phyloP scores from a whole-genome alignment of 345 rosid genomes.

The Punica granatum region DNA sequence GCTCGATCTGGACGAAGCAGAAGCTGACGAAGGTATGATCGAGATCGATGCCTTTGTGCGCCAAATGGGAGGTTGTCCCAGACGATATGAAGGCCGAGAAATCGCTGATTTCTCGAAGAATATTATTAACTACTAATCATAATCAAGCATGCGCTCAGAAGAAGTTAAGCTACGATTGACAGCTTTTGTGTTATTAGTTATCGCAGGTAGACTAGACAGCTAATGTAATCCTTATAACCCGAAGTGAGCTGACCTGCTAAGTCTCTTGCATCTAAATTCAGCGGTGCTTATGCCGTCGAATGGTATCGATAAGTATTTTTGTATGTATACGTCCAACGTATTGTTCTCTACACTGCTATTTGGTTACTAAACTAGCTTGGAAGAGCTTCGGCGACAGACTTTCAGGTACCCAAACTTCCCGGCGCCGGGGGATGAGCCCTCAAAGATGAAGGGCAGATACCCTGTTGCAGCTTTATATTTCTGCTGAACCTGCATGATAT shows the following conservation, averaged over 20 bases:
- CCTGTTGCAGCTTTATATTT: conserved; percentile 91
- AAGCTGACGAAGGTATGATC: no score
- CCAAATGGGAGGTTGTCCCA: no score
- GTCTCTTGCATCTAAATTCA: not conserved
- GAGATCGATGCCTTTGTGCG: no score
- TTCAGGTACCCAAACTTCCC: conserved; percentile 76
- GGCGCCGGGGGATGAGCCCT: conserved; percentile 92
- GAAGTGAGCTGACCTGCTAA: not conserved
- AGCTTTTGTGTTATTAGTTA: not conserved
- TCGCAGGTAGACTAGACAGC: not conserved
- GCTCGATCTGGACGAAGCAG: no score
- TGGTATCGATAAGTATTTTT: no score
- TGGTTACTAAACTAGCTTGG: not conserved
- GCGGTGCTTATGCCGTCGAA: not conserved
- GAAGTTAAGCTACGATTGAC: no score
- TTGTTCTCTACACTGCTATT: not conserved
- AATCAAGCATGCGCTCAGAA: no score
- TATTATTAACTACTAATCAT: no score
- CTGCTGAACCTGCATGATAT: conserved; percentile 66
- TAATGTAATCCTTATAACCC: not conserved
- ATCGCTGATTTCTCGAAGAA: no score
- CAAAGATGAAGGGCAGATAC: conserved; percentile 71
- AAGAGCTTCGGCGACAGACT: conserved; percentile 45
- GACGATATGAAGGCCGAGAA: no score
- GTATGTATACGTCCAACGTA: not conserved